Evolutionary conservation across 192 early-diverging fungal genomes (phyloP), one percentile per base, ranked within the genome.

Genomic region (Podila verticillata): DNA sequence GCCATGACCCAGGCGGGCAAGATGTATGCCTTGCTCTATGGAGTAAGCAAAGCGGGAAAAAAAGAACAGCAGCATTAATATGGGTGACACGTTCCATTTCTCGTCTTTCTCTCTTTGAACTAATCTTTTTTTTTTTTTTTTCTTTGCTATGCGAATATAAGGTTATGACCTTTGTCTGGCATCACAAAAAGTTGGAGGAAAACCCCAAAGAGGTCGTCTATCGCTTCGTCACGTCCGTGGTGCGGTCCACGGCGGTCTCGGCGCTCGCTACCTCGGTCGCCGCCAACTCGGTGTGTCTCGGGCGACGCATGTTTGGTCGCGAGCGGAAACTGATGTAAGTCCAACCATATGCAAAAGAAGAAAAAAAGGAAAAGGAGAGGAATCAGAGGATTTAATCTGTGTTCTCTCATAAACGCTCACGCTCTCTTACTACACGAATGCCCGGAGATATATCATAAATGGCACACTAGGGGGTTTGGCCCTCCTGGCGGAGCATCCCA

Each of bases 21-120:
- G 57, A 78, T 92, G 54, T 92, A 92, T 64, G 82, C 85, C 26
- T 87, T 91, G 2, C 72, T 93, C 39, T 92, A 93, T 7, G 39
- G 39, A 15, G 39, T 44, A 44, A 13, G 36, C n/a, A 39, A 39
- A 2, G 15, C 39, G 17, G 13, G n/a, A n/a, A n/a, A n/a, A n/a
- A n/a, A n/a, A n/a, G n/a, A n/a, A n/a, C n/a, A n/a, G n/a, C n/a
- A n/a, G n/a, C n/a, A n/a, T n/a, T n/a, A n/a, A n/a, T n/a, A n/a
- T n/a, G n/a, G n/a, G n/a, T n/a, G n/a, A n/a, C n/a, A n/a, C n/a
- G n/a, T n/a, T n/a, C n/a, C n/a, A n/a, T n/a, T n/a, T n/a, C n/a
- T n/a, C 36, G 13, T 39, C 70, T 65, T 86, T 7, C 83, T 44
- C 17, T 2, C 13, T 44, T 15, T 44, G 39, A 44, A 17, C 39